Evolutionary conservation across 2,329 filamentous ascomycete species (phyloP), one percentile per base, ranked within the genome.

Genomic region (Lasiodiplodia sp.): DNA sequence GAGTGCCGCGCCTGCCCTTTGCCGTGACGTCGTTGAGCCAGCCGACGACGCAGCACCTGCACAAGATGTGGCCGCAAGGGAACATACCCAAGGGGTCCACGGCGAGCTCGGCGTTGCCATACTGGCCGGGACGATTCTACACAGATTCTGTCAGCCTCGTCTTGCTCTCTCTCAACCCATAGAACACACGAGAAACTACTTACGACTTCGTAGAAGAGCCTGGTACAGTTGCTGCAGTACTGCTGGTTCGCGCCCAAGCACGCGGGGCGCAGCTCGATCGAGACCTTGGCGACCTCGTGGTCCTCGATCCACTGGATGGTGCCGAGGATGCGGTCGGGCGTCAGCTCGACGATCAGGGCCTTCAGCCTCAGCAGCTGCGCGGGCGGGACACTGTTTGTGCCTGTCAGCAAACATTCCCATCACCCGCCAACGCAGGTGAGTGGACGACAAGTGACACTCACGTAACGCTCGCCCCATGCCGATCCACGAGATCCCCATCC

Each of bases 231-330:
- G 18, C 16, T 16, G 8, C 58, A 63, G 18, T 18, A 37, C 40
- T 10, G 18, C 58, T 51, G 25, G 25, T 18, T 7, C 25, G 44
- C 4, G 6, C 18, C 25, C 7, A 63, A 12, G 23, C 2, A 12
- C 4, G 3, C 25, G 3, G 3, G n/a, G 4, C 23, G 25, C 40
- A 63, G 23, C 40, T 2, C 4, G 16, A 23, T 5, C 11, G 44
- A 40, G 4, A 31, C 10, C 2, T 4, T 3, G 18, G 14, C 44
- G 1, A 63, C n/a, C 16, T 63, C 58, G 16, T 63, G 58, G 40
- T 51, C 44, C 25, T 63, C 58, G n/a, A 63, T 63, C 58, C 58
- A 63, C 40, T 7, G 5, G 40, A 63, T 14, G 23, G 58, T 63
- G 7, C 28, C 58, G 14, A 21, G 11, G 18, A 63, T 10, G 8